Base-by-base conservation (phyloP, 495 filamentous ascomycete species). In the Aspergillus campestris region DNA sequence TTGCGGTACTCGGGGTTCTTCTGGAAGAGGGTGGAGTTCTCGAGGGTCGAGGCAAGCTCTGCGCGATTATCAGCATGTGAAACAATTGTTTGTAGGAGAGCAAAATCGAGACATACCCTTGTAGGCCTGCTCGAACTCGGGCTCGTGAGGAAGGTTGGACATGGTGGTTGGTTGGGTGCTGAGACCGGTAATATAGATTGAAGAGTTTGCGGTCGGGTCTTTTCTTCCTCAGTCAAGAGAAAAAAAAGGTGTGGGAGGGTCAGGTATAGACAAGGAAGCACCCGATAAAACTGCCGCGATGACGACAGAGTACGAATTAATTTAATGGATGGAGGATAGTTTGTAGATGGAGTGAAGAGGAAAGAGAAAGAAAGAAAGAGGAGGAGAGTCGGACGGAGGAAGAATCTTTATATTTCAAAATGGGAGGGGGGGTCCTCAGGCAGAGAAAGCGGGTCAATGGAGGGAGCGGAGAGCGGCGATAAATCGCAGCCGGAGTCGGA, bases 61-160 rank as follows among this genome's bases (percentile, higher is more conserved):
- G 61, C 7, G 14, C 12, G 12, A 38, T 31, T 50, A 8, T 35
- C 13, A 38, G 30, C 40, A 31, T 34, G 36, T 45, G 35, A 54
- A 42, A 40, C 6, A 13, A 3, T 38, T 14, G 38, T 2, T 27
- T 6, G 27, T 18, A 1, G 36, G 10, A 8, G 27, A 14, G 40
- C 34, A 27, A 12, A 11, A 34, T 8, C 37, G 11, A 38, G 12
- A 59, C 64, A 62, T 73, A 95, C 90, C 90, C 71, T 92, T 89
- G 78, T 94, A 94, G 52, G 92, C 92, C 78, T 98, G 92, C 81
- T 96, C 83, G 74, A 97, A 98, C 74, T 98, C 92, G 62, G 92
- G 91, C 77, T 98, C 92, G 45, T 70, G 67, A 41, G 87, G 79
- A 58, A 90, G 73, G 77, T 94, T 84, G 47, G 88, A 86, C 88